Evolutionary conservation across 805 yeast species (phyloP).

Genomic region (Candida ulmi): DNA sequence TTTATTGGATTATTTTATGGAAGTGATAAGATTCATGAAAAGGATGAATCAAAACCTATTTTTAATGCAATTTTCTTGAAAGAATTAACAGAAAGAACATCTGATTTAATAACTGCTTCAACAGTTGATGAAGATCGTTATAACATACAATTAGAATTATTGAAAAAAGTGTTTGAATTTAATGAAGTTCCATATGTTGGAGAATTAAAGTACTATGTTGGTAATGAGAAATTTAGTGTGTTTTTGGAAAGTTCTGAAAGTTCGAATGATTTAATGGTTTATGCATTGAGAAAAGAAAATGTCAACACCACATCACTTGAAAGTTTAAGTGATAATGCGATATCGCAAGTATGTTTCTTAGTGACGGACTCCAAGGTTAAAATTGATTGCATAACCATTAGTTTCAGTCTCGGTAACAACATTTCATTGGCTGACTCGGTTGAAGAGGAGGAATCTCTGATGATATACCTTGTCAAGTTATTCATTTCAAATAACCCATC

Average conservation of each 20-base stretch:
- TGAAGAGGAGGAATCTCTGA: neutral
- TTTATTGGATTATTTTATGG: conserved; percentile 22
- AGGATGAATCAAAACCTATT: conserved; percentile 18
- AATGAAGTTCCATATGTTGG: conserved; percentile 60
- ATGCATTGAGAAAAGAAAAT: conserved; percentile 10
- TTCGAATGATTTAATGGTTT: conserved; percentile 17
- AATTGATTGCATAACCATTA: neutral
- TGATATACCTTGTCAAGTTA: neutral
- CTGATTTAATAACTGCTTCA: conserved; percentile 65
- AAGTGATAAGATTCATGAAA: conserved; percentile 20
- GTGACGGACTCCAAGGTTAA: neutral
- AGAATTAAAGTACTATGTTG: conserved; percentile 61
- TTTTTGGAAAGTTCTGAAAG: conserved; percentile 74
- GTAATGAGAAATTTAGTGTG: conserved; percentile 59
- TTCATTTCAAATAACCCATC: neutral
- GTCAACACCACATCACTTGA: neutral
- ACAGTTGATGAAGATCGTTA: conserved; percentile 25
- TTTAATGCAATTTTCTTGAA: conserved; percentile 52
- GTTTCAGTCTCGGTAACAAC: no score
- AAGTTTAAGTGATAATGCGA: neutral
- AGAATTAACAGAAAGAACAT: conserved; percentile 60
- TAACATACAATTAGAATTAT: conserved; percentile 27
- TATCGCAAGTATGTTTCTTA: neutral
- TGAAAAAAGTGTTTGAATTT: conserved; percentile 29
- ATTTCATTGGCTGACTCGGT: neutral